A percentile compares a stretch with the other conserved stretches of the same genome.
Evolutionary conservation across 2,329 filamentous ascomycete species (phyloP).

Genomic region (Ascochyta rabiei): DNA sequence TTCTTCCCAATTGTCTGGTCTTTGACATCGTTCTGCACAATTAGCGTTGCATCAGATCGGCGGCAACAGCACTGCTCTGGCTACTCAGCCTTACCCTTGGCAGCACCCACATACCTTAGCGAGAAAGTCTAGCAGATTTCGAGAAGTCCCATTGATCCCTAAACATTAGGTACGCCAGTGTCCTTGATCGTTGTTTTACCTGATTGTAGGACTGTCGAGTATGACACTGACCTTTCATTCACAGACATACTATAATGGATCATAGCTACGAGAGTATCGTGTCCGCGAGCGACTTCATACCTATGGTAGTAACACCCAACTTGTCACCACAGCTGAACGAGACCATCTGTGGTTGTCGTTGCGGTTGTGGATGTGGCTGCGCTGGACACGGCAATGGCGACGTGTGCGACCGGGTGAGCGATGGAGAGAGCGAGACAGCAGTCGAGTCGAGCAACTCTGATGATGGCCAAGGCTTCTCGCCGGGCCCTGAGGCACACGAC

Average conservation of each 20-base stretch:
- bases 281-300: constrained; percentile 3
- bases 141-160: no score
- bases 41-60: not conserved
- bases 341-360: constrained; percentile 32
- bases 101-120: no score
- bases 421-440: constrained; percentile 14
- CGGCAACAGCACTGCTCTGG: not conserved
- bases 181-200: not conserved
- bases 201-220: not conserved
- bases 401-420: constrained; percentile 5
- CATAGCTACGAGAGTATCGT: not conserved
- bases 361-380: constrained; percentile 27
- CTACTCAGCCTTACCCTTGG: not conserved
- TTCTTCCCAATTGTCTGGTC: not conserved
- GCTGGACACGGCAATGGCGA: constrained; percentile 17
- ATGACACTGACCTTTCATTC: not conserved
- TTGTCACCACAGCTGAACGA: constrained; percentile 32
- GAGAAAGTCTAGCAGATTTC: no score
- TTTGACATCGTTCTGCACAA: not conserved
- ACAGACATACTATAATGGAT: constrained; percentile 4
- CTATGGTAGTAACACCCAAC: constrained; percentile 13
- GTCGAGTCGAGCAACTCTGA: constrained; percentile 3
- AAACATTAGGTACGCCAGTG: not conserved
- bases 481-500: not conserved
- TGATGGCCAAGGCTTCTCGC: not conserved